phyloP scores from a whole-genome alignment of 805 yeast genomes.

The Saitoella complicata region DNA sequence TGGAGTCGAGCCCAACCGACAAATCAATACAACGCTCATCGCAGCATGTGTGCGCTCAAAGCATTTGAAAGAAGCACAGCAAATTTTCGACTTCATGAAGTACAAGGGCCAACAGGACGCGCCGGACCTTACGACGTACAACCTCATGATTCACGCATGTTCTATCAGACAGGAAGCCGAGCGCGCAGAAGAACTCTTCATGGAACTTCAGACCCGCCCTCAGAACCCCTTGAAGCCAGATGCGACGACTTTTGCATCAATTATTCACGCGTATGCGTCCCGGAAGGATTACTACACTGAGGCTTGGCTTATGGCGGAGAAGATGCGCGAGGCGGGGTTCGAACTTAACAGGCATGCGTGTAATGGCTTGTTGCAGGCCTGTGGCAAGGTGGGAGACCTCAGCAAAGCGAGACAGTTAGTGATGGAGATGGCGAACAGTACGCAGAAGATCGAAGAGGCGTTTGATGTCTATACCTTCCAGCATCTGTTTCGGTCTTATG shows the following conservation, averaged over 20 bases:
- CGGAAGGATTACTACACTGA: constrained; percentile 29
- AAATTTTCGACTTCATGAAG: constrained; percentile 72
- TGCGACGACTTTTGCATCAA: constrained; percentile 32
- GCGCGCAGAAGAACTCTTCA: constrained; percentile 56
- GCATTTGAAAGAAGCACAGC: constrained; percentile 43
- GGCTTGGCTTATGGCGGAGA: constrained; percentile 62
- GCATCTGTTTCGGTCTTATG: too few relatives aligned
- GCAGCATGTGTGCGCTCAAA: constrained; percentile 13
- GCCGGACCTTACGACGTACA: constrained; percentile 56
- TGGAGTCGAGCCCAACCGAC: too few relatives aligned
- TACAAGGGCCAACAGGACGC: constrained; percentile 48
- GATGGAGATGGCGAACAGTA: too few relatives aligned
- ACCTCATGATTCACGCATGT: constrained; percentile 52
- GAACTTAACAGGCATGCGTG: constrained; percentile 29
- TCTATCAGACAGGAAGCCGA: constrained; percentile 49
- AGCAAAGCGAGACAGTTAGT: constrained; percentile 34
- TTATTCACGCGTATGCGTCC: constrained; percentile 55
- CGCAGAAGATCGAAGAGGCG: too few relatives aligned
- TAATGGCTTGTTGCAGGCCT: constrained; percentile 55
- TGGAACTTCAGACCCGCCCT: constrained; percentile 39
- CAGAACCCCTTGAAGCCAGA: constrained; percentile 26
- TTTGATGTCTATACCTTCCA: too few relatives aligned
- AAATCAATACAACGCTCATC: too few relatives aligned
- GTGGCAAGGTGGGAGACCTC: constrained; percentile 70
- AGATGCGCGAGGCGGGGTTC: constrained; percentile 33